These are phyloP conservation scores for Apiospora sp. DNA, from an alignment of 2,329 filamentous ascomycete species.

Conservation along the genomic window DNA sequence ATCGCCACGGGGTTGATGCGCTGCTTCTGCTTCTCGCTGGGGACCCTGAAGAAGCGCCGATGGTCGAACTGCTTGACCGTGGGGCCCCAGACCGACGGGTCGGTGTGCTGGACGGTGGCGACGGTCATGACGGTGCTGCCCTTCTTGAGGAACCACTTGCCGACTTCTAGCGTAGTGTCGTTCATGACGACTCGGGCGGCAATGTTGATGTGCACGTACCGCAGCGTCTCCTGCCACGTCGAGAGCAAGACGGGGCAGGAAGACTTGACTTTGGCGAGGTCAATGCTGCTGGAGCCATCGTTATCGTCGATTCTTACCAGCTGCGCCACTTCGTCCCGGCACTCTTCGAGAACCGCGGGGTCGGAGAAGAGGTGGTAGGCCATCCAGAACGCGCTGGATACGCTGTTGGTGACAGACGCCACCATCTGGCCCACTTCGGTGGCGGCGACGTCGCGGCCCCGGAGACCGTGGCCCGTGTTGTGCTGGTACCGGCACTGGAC, in stretches of 20 bases:
- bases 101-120: conserved; percentile 23
- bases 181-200: conserved; percentile 30
- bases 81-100: conserved; percentile 26
- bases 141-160: conserved; percentile 29
- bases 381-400: conserved; percentile 32
- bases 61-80: conserved; percentile 28
- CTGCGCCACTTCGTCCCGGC: background rate
- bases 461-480: conserved; percentile 25
- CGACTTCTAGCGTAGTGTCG: conserved; percentile 26
- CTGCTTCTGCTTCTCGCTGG: background rate
- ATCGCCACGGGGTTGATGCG: conserved; percentile 24
- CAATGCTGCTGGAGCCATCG: conserved; percentile 39
- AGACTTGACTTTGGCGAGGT: conserved; percentile 41
- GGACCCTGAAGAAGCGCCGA: conserved; percentile 20
- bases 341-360: conserved; percentile 34
- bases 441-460: conserved; percentile 27
- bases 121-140: conserved; percentile 26
- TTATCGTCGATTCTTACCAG: background rate
- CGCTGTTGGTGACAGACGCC: conserved; percentile 29
- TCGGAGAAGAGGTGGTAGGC: conserved; percentile 32
- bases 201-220: conserved; percentile 43
- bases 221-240: conserved; percentile 49
- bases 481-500: conserved; percentile 28
- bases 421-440: conserved; percentile 29
- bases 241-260: conserved; percentile 47